Percentiles rank a stretch among this genome's conserved stretches.
These are phyloP conservation scores for Aspergillus viridinutans DNA, from an alignment of 2,329 filamentous ascomycete species.

Conservation along the genomic window DNA sequence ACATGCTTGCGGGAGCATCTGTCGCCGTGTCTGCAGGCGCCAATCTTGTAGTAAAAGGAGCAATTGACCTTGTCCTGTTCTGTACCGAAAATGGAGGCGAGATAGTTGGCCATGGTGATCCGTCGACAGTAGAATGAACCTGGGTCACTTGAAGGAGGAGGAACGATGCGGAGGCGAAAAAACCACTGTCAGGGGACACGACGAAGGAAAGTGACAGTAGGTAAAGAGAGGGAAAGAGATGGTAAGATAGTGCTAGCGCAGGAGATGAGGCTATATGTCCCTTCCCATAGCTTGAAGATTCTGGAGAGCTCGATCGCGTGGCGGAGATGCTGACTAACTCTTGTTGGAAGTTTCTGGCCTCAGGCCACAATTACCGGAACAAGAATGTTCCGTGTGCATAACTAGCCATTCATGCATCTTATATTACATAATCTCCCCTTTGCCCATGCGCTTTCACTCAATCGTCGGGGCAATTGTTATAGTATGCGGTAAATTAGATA, in stretches of 20 bases:
- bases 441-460: background rate
- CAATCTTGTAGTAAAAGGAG: constrained; percentile 99
- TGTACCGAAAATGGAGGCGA: constrained; percentile 98
- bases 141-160: background rate
- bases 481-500: background rate
- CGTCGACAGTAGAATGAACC: background rate
- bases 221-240: background rate
- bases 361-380: constrained; percentile 8
- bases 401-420: background rate
- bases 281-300: constrained; percentile 26
- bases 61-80: constrained; percentile 99
- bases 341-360: constrained; percentile 14
- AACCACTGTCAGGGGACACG: background rate
- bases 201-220: background rate
- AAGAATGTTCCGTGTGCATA: background rate
- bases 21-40: constrained; percentile 96
- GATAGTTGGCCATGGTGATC: constrained; percentile 83
- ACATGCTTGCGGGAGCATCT: constrained; percentile 98
- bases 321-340: constrained; percentile 25
- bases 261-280: background rate
- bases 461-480: background rate
- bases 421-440: background rate
- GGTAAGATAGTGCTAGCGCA: constrained; percentile 8
- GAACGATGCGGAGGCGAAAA: background rate
- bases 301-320: constrained; percentile 29